Base-by-base conservation (phyloP, 306 rosid species). In the Dicorynia guianensis region DNA sequence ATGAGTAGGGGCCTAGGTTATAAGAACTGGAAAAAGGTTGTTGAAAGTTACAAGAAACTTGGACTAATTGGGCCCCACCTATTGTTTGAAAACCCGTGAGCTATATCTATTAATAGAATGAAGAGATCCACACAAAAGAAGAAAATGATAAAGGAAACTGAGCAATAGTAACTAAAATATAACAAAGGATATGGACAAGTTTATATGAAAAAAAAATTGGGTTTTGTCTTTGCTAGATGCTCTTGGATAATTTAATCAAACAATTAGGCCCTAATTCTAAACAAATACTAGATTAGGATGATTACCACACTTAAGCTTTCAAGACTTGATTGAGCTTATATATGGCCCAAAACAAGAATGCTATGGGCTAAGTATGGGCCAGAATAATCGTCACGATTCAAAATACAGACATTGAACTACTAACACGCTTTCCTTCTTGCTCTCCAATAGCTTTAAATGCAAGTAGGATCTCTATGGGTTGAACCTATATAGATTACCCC, bases 171-270 rank as follows among this genome's bases (percentile, higher is more conserved):
- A 73, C 69, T 61, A 33, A 58, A 34, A 60, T 13, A 44, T 33
- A 43, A 58, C 13, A 46, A 15, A 57, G 53, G 76, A 8, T 57
- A 43, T 56, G 18, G 18, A 40, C 52, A 7, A 63, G 33, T 63
- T 63, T 1, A 25, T 25, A 25, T 25, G 30, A 25, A 25, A 25
- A 25, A 25, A 25, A n/a, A n/a, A n/a, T n/a, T 25, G 30, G 46
- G 10, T 40, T 40, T 40, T 40, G 46, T 40, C 46, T 0, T 40
- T 40, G 56, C 36, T 14, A 49, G 43, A 67, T 67, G 46, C 17
- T 58, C 35, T 6, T 30, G 13, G 53, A 72, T 72, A 58, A 15
- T 72, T 57, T 48, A 72, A 25, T 58, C 33, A 65, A 43, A 38
- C 18, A 43, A 44, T 19, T 48, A 11, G 70, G 18, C 17, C 33